phyloP scores from a whole-genome alignment of 306 rosid species.

The Casuarina cunninghamiana region DNA sequence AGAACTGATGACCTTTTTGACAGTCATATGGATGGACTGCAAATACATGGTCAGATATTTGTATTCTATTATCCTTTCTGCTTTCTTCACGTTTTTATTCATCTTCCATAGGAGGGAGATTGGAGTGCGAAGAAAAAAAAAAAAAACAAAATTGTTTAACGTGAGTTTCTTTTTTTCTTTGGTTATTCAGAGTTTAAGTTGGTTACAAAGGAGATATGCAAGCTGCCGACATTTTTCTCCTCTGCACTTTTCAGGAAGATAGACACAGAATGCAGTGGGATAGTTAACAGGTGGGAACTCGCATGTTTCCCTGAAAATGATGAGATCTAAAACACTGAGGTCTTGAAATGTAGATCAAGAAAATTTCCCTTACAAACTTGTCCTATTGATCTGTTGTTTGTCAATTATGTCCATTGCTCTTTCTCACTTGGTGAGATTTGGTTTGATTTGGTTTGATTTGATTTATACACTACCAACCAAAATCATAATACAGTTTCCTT shows the following conservation, averaged over 20 bases:
- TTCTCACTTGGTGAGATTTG: background rate
- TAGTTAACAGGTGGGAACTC: constrained; percentile 46
- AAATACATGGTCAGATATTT: constrained; percentile 59
- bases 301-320: constrained; percentile 7
- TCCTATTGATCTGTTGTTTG: constrained; percentile 1
- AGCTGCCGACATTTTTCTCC: constrained; percentile 59
- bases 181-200: constrained; percentile 51
- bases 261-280: constrained; percentile 50
- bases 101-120: background rate
- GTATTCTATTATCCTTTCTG: background rate
- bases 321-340: constrained; percentile 17
- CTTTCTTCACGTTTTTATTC: background rate
- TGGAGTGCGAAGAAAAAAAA: background rate
- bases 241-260: constrained; percentile 54
- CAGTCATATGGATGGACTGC: constrained; percentile 61
- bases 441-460: background rate
- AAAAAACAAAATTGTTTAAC: background rate
- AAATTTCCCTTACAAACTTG: background rate
- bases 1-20: constrained; percentile 48
- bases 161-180: background rate
- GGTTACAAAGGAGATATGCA: constrained; percentile 52
- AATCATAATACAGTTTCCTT: background rate
- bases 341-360: background rate
- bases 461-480: background rate
- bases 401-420: background rate